Evolutionary conservation across 129 eudicot genomes (phyloP).

Genomic region (Flaveria brownii): DNA sequence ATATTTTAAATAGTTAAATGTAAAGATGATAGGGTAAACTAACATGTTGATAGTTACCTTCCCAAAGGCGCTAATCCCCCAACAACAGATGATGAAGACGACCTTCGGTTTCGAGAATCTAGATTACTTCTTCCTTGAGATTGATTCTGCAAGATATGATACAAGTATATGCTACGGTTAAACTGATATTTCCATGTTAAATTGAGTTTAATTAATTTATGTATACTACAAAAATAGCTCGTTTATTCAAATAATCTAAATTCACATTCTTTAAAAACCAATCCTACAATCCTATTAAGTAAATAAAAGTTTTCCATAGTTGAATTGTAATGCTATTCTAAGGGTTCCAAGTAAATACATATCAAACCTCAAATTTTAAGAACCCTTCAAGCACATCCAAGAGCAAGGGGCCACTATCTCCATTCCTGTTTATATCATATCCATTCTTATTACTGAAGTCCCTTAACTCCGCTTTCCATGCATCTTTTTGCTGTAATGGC

Average conservation of each 20-base stretch:
- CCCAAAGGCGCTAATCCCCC: conserved; percentile 93
- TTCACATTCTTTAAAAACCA: not conserved
- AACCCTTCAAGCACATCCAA: conserved; percentile 97
- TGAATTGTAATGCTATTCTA: not conserved
- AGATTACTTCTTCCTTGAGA: conserved; percentile 72
- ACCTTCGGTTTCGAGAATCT: conserved; percentile 74
- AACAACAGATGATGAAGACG: conserved; percentile 81
- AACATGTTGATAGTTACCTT: conserved; percentile 48
- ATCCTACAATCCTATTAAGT: not conserved
- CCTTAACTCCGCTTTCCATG: conserved; percentile 92
- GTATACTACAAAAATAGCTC: not conserved
- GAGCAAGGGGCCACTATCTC: conserved; percentile 91
- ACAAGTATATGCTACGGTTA: not conserved
- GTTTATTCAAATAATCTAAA: not conserved
- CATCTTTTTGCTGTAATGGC: conserved; percentile 74
- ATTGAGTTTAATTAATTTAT: not conserved
- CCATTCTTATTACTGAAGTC: conserved; percentile 87
- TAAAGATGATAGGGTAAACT: conserved; percentile 1
- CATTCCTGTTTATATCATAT: conserved; percentile 85
- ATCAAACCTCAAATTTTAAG: conserved; percentile 84
- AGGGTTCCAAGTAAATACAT: not conserved
- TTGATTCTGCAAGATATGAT: conserved; percentile 51
- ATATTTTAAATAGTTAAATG: conserved; percentile 14
- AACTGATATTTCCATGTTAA: not conserved
- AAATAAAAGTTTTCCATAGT: not conserved